Conservation (phyloP, 192 early-diverging fungal genomes). For the Coemansia umbellata region DNA sequence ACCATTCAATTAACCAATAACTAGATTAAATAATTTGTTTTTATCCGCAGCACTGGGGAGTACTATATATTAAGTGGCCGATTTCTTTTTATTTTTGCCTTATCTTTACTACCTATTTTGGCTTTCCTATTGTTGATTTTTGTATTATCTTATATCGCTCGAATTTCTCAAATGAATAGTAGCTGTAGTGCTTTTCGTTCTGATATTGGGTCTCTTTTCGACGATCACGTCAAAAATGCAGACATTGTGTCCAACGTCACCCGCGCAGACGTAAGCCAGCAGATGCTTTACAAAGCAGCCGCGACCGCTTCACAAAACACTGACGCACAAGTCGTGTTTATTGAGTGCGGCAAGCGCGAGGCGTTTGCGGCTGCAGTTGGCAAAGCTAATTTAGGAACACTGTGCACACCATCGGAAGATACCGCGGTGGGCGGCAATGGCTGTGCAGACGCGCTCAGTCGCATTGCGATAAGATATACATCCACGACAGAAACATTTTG, state of each 20-base stretch:
- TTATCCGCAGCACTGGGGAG: background rate
- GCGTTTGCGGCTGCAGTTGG: conserved; percentile 8
- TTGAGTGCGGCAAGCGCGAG: conserved; percentile 27
- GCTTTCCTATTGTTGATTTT: background rate
- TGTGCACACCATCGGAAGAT: background rate
- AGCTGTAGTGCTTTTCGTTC: background rate
- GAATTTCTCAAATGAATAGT: background rate
- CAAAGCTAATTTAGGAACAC: background rate
- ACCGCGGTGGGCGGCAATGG: background rate
- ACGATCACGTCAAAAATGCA: conserved; percentile 37
- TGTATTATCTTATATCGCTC: background rate
- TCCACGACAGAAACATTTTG: conserved; percentile 23
- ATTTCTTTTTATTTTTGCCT: background rate
- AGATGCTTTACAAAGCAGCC: conserved; percentile 22
- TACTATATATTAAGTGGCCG: background rate
- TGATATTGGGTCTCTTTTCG: conserved; percentile 32
- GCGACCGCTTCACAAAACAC: conserved; percentile 3
- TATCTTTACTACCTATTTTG: background rate
- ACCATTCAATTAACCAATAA: background rate
- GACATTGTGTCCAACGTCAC: conserved; percentile 7
- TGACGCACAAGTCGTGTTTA: conserved; percentile 10
- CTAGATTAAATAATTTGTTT: background rate
- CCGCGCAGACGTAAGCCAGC: conserved; percentile 4
- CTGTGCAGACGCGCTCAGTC: background rate
- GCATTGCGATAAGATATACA: conserved; percentile 28